Base-by-base conservation (phyloP, 345 rosid species). In the Capsella bursapastoris region DNA sequence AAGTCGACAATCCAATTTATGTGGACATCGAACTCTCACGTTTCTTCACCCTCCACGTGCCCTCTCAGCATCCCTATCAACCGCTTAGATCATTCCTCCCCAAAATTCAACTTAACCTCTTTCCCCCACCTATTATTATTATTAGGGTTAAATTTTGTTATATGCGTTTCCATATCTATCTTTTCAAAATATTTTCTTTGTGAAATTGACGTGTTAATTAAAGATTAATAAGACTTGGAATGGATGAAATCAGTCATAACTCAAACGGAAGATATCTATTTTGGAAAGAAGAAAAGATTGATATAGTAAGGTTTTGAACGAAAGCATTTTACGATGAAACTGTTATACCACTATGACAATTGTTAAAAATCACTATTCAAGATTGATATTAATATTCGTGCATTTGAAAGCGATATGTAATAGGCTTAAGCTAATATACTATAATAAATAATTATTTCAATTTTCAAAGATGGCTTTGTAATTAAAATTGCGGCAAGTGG, bases 1-100 rank as follows among this genome's bases (percentile, higher is more conserved):
- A 91, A 83, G 76, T 75, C 81, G 84, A 86, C 88, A 82, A 43
- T 77, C 80, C 71, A 80, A 82, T 77, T 79, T 86, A 77, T 86
- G 82, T 84, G 93, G 85, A 79, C 82, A 80, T 72, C 71, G 80
- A 49, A 10, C 78, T 49, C 79, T 62, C 70, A 52, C 25, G 38
- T 29, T 55, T 70, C 48, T 47, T 1, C 0, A 0, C 78, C 78
- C 71, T 87, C 81, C 89, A 88, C 92, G 89, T 86, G 86, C 66
- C 61, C 18, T 31, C 7, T 18, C 0, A 50, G 53, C 37, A 34
- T 34, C 79, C 52, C 45, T 45, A 62, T 76, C 66, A 76, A 76
- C 45, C 59, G 80, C 45, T 51, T 38, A 55, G 80, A 63, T 76
- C 27, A 37, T 53, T 69, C 37, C 25, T 53, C 63, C 37, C 25